Evolutionary conservation across 352 stramenopile species (phyloP).

Genomic region (Elongisporangium undulatum): DNA sequence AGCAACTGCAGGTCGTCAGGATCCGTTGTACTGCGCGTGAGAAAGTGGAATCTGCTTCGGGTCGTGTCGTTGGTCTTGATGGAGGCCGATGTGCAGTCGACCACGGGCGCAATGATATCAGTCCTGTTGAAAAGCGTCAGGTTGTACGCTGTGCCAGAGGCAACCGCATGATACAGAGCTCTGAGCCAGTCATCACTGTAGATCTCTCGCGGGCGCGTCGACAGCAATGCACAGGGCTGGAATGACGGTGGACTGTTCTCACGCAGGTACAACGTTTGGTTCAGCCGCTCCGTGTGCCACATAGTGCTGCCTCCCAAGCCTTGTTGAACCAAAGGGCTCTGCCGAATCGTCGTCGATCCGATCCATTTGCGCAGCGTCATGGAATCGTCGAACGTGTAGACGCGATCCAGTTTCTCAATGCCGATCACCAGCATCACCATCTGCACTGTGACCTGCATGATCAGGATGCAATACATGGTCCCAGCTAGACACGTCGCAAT

Average conservation of each 20-base stretch:
- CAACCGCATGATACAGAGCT: neutral
- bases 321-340: neutral
- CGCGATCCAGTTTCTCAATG: too few species aligned
- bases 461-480: too few species aligned
- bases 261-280: neutral
- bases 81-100: neutral
- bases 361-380: neutral
- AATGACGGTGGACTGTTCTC: neutral
- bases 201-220: neutral
- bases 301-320: neutral
- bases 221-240: neutral
- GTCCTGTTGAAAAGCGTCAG: neutral
- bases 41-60: neutral
- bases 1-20: too few species aligned
- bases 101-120: neutral
- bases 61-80: neutral
- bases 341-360: neutral
- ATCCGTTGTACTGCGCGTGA: neutral
- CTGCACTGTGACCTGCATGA: too few species aligned
- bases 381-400: neutral
- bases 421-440: too few species aligned
- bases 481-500: too few species aligned
- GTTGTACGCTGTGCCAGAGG: neutral
- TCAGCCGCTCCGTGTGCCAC: neutral
- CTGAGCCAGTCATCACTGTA: neutral